These are phyloP conservation scores for Penicillium freii DNA, from an alignment of 2,329 filamentous ascomycete species.

Conservation along the genomic window DNA sequence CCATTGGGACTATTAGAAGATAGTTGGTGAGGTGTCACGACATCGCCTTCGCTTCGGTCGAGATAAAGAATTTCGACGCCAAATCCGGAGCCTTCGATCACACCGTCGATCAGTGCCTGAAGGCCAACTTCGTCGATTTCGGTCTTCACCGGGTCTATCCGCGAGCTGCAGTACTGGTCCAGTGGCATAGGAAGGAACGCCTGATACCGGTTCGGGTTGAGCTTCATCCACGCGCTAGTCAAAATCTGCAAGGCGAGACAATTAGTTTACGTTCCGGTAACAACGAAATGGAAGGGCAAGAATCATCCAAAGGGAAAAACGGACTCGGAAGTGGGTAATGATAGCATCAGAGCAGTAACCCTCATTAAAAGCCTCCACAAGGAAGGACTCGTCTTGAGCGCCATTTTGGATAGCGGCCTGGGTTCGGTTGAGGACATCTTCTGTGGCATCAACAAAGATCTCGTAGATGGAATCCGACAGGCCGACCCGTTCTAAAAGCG, in stretches of 20 bases:
- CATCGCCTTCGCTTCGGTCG: conserved; percentile 74
- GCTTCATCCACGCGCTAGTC: conserved; percentile 80
- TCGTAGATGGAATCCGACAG: conserved; percentile 70
- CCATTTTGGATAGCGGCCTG: conserved; percentile 55
- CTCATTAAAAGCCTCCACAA: conserved; percentile 73
- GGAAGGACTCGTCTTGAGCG: conserved; percentile 56
- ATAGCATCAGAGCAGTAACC: conserved; percentile 66
- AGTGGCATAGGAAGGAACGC: conserved; percentile 68
- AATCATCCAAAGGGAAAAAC: conserved; percentile 16
- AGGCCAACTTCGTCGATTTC: conserved; percentile 94
- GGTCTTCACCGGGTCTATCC: conserved; percentile 70
- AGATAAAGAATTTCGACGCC: conserved; percentile 87
- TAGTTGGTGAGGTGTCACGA: conserved; percentile 59
- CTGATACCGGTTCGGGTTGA: conserved; percentile 66
- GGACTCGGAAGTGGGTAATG: conserved; percentile 75
- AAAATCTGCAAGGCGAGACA: conserved; percentile 58
- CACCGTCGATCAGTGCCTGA: conserved; percentile 69
- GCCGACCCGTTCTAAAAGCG: conserved; percentile 67
- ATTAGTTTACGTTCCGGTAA: conserved; percentile 9
- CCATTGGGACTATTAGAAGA: conserved; percentile 40
- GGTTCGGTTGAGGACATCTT: conserved; percentile 65
- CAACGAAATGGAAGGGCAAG: conserved; percentile 7
- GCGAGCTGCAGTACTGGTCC: conserved; percentile 65
- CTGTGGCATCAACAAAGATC: conserved; percentile 77
- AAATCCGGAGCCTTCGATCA: conserved; percentile 76